Conservation (phyloP, 2,329 filamentous ascomycete species). For the Aspergillus sojae region DNA sequence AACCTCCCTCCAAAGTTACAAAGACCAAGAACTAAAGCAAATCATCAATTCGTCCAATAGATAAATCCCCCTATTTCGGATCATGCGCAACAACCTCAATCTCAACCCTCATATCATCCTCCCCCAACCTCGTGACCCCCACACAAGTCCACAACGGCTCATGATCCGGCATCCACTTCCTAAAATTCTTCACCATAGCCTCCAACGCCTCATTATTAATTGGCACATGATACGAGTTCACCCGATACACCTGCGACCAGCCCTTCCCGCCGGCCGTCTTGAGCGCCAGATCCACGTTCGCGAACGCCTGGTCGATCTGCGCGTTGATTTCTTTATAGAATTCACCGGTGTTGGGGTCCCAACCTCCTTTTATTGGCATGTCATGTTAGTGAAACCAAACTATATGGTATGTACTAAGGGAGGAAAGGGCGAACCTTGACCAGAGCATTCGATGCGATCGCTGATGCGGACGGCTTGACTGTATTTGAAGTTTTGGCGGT, state of each 20-base stretch:
- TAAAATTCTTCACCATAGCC: slow-evolving; percentile 52
- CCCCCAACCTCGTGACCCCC: slow-evolving; percentile 52
- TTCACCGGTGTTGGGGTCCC: slow-evolving; percentile 29
- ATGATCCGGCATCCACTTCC: slow-evolving; percentile 56
- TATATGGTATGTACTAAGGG: too few relatives aligned
- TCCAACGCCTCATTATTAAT: slow-evolving; percentile 43
- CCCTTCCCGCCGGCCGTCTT: slow-evolving; percentile 56
- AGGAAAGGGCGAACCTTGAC: slow-evolving; percentile 23
- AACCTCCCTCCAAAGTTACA: too few relatives aligned
- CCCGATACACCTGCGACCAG: slow-evolving; percentile 52
- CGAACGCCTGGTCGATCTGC: slow-evolving; percentile 58
- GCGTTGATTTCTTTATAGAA: slow-evolving; percentile 43
- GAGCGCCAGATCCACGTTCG: slow-evolving; percentile 58
- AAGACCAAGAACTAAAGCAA: too few relatives aligned
- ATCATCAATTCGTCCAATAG: too few relatives aligned
- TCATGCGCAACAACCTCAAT: slow-evolving; percentile 59
- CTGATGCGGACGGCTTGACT: slow-evolving; percentile 54
- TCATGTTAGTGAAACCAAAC: background rate
- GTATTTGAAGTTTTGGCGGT: slow-evolving; percentile 41
- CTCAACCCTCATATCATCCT: slow-evolving; percentile 59
- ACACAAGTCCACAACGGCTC: slow-evolving; percentile 58
- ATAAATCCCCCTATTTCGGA: slow-evolving; percentile 10
- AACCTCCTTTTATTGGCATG: slow-evolving; percentile 33
- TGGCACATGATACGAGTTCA: slow-evolving; percentile 51
- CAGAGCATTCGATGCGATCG: slow-evolving; percentile 48